phyloP scores from a whole-genome alignment of 78 protist species.

The Polysphondylium violaceum region DNA sequence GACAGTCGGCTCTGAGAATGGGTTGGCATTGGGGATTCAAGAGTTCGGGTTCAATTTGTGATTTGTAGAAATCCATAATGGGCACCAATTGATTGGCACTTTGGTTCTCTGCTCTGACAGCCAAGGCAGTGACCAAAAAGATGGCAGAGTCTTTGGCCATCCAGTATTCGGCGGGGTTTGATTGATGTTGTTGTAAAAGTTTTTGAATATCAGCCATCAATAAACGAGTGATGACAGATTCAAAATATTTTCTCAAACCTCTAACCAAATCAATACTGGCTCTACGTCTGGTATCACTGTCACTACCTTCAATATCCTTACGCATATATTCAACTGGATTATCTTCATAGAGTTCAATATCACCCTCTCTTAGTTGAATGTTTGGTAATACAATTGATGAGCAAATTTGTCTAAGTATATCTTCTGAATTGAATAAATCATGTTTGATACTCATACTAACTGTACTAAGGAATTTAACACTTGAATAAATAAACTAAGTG shows the following conservation, averaged over 20 bases:
- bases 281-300: slow-evolving; percentile 93
- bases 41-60: slow-evolving; percentile 86
- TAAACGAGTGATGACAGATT: slow-evolving; percentile 46
- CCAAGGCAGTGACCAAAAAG: slow-evolving; percentile 93
- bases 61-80: slow-evolving; percentile 80
- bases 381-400: slow-evolving; percentile 91
- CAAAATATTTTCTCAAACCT: slow-evolving; percentile 88
- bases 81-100: slow-evolving; percentile 18
- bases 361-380: slow-evolving; percentile 85
- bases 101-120: slow-evolving; percentile 67
- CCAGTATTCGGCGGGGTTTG: slow-evolving; percentile 84
- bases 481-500: slow-evolving; percentile 75
- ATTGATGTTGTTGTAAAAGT: slow-evolving; percentile 6
- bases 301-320: slow-evolving; percentile 96
- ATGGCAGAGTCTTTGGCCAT: slow-evolving; percentile 93
- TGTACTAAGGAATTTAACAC: slow-evolving; percentile 90
- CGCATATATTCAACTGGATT: slow-evolving; percentile 91
- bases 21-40: slow-evolving; percentile 34
- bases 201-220: slow-evolving; percentile 59
- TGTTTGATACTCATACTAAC: slow-evolving; percentile 77
- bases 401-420: slow-evolving; percentile 83
- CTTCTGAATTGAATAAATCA: slow-evolving; percentile 76
- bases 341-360: slow-evolving; percentile 92
- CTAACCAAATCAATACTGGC: slow-evolving; percentile 90
- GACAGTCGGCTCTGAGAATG: slow-evolving; percentile 91